Evolutionary conservation across 2,329 filamentous ascomycete species (phyloP), one percentile per base, ranked within the genome.

Genomic region (Claviceps capensis): DNA sequence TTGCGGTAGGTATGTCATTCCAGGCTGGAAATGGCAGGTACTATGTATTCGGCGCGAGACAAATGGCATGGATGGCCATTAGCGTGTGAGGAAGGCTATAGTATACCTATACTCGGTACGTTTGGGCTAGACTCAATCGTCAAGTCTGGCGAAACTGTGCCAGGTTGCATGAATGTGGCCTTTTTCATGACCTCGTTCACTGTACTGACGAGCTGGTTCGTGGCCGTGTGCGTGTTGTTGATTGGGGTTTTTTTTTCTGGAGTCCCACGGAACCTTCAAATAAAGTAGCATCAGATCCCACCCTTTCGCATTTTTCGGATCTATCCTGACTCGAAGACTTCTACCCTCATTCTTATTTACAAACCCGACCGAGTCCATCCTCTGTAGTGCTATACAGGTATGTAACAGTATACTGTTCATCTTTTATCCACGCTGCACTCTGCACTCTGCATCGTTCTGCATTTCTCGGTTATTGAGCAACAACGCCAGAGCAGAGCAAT

Each of bases 251-350:
- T 43, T 50, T 23, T 36, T 26, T 26, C 23, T 26, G 23, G 5
- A 26, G 42, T 37, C 42, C 51, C 23, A 13, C 40, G 26, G 34
- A 46, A 46, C 26, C 23, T 17, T 38, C 48, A 23, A 50, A 47
- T 43, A 50, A 30, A 52, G 51, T 49, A 50, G 42, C 47, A 53
- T 53, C 37, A 30, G 7, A 49, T 49, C 47, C 47, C 51, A 49
- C 51, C 51, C 47, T 49, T 34, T 52, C 14, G 9, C 36, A 14
- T 6, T 50, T 6, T 36, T 43, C 47, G 26, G 43, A 19, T 19
- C 40, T 45, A 26, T 43, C 36, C 41, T 17, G 22, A 37, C n/a
- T 26, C 37, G 9, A 40, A 49, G 30, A 44, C 16, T 43, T 36
- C 8, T 43, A 22, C 17, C 23, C 19, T 19, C 43, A 16, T 30